Base-by-base conservation (phyloP, 148 eudicot species). In the Vaccinium darrowii region DNA sequence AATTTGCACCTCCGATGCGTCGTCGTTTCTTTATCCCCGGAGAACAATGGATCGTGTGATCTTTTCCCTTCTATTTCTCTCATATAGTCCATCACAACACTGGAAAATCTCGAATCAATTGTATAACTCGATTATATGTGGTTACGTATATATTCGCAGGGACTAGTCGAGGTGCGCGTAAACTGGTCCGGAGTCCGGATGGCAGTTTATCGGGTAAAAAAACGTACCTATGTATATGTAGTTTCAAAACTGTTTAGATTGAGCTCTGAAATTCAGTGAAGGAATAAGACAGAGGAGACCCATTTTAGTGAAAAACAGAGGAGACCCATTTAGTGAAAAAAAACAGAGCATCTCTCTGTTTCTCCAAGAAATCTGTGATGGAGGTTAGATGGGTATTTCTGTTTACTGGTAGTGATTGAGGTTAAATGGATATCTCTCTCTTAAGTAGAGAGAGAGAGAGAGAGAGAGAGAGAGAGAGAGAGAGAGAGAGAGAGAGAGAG, bases 11-110 rank as follows among this genome's bases (percentile, higher is more conserved):
- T 84, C 30, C 69, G 83, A 21, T 0, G 54, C 1, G 33, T 16
- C 76, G 11, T 36, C 60, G 23, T n/a, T 39, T 79, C 33, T 39
- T 39, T 78, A 36, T 60, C 51, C 53, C 71, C 14, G 65, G 53
- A 81, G 30, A 71, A 14, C 81, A 87, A 23, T 25, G 71, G 30
- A 87, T 92, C 93, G 86, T 91, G 56, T 0, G 88, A 86, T 75
- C 81, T 86, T 65, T 92, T 93, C 1, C 93, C 92, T 84, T 93
- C 90, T 19, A 87, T 88, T 84, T 93, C 95, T 16, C 90, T 89
- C 73, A 87, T 52, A 65, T 78, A 81, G 56, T 81, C 73, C 76
- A 76, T 74, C 54, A 33, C 7, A 25, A 30, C 10, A 27, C 36
- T 3, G 9, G 7, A 19, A 3, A n/a, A 56, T 14, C 58, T 21